Base-by-base conservation (phyloP, 148 eudicot species). In the Diospyros kaki region DNA sequence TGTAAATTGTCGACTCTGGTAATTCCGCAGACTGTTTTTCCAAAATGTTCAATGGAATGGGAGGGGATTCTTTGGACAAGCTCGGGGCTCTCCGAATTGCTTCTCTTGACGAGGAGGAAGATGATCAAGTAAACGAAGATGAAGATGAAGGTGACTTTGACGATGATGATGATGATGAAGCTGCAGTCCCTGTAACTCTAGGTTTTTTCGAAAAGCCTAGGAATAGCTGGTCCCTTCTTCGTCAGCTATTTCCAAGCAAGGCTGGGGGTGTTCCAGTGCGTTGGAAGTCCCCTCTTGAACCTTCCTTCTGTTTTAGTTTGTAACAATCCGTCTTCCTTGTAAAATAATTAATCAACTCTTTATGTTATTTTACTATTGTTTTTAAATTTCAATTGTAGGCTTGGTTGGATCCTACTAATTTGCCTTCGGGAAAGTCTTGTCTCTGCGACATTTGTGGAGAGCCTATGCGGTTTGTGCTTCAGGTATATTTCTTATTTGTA, bases 241-340 rank as follows among this genome's bases (percentile, higher is more conserved):
- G 90, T 46, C 91, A 92, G 40, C 64, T 78, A 39, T 94, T 94
- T 73, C 97, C 98, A 2, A 86, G 96, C 92, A 92, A 89, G 81
- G 97, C 98, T 62, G 98, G 98, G 18, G 91, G 96, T 58, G 73
- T 81, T 68, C 98, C 98, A 69, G 98, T 92, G 84, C 43, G 91
- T 78, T 55, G 73, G 9, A 40, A 63, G 40, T 65, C 69, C 68
- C 41, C 12, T 63, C 17, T 42, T 53, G 60, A 53, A 14, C 9
- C 63, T 55, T 70, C 56, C 48, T 14, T 69, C 48, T 70, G 72
- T 39, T 15, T 42, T 55, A 9, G 12, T 54, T 55, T 18, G 9
- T 68, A 6, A 8, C n/a, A n/a, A 71, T 60, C 51, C 5, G 45
- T 54, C 3, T n/a, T 66, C 13, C 51, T 56, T 14, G 54, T 66